These are phyloP conservation scores for Diplodia corticola DNA, from an alignment of 2,329 filamentous ascomycete species.

Conservation along the genomic window DNA sequence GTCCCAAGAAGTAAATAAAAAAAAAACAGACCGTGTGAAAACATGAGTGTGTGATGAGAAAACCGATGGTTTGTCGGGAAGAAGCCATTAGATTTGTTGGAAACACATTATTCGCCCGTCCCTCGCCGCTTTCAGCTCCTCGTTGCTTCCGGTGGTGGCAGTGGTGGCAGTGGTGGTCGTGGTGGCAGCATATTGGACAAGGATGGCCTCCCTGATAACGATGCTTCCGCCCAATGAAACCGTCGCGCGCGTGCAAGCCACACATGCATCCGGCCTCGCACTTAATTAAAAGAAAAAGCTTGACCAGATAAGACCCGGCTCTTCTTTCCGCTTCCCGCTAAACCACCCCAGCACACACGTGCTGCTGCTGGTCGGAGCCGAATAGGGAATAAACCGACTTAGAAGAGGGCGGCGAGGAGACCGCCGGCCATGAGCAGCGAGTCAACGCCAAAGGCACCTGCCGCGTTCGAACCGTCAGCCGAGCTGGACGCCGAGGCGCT, in stretches of 20 bases:
- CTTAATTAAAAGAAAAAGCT: background rate
- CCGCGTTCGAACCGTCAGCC: background rate
- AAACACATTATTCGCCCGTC: background rate
- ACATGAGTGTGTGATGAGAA: background rate
- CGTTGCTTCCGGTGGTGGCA: too few relatives aligned
- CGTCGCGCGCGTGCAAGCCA: too few relatives aligned
- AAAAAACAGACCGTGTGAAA: background rate
- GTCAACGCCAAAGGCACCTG: background rate
- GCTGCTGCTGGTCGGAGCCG: too few relatives aligned
- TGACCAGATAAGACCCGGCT: background rate
- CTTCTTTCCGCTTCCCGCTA: background rate
- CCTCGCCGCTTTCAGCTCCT: too few relatives aligned
- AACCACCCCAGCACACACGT: background rate
- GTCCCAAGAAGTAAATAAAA: background rate
- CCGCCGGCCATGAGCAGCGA: constrained; percentile 5
- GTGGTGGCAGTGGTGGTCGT: too few relatives aligned
- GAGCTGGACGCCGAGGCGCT: background rate
- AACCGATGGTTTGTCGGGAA: background rate
- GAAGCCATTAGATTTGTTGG: background rate
- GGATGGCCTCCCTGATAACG: too few relatives aligned
- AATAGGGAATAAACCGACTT: too few relatives aligned
- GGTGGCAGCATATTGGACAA: too few relatives aligned
- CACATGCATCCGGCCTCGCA: too few relatives aligned
- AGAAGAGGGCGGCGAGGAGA: constrained; percentile 14
- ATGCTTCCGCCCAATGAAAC: too few relatives aligned